Evolutionary conservation across 2,329 filamentous ascomycete species (phyloP).

Genomic region (Epicoccum nigrum): DNA sequence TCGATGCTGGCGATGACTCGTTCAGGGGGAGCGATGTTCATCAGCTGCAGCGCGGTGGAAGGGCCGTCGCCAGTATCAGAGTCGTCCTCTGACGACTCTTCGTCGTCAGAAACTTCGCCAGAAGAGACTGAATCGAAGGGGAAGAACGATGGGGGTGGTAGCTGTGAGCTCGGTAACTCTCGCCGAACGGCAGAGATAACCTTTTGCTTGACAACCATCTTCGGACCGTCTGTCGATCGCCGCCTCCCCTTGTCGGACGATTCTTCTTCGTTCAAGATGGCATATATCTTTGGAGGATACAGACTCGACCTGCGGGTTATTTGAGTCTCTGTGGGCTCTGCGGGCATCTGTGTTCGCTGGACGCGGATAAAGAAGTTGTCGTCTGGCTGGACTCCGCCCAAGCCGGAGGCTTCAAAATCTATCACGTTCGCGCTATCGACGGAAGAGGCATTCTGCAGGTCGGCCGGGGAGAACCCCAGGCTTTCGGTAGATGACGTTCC

Average conservation of each 20-base stretch:
- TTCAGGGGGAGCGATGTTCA: constrained; percentile 31
- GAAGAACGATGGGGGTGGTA: constrained; percentile 55
- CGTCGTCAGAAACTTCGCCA: constrained; percentile 43
- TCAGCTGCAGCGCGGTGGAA: constrained; percentile 34
- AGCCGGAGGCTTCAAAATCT: constrained; percentile 58
- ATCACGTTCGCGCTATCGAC: constrained; percentile 36
- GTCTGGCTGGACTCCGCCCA: constrained; percentile 66
- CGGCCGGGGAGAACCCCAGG: constrained; percentile 46
- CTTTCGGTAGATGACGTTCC: constrained; percentile 40
- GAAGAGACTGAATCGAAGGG: constrained; percentile 47
- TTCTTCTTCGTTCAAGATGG: constrained; percentile 35
- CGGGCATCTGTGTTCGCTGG: constrained; percentile 36
- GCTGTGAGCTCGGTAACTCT: constrained; percentile 57
- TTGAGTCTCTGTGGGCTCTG: constrained; percentile 1
- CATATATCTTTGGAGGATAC: constrained; percentile 42
- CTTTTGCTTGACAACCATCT: constrained; percentile 64
- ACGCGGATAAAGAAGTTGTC: constrained; percentile 62
- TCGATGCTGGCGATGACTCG: neutral
- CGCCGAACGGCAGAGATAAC: constrained; percentile 70
- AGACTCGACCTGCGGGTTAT: constrained; percentile 19
- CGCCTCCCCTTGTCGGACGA: constrained; percentile 12
- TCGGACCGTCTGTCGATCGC: constrained; percentile 7
- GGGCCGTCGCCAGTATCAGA: constrained; percentile 15
- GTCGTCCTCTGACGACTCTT: constrained; percentile 30
- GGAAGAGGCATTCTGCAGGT: constrained; percentile 33